Evolutionary conservation across 2,329 filamentous ascomycete species (phyloP), one percentile per base, ranked within the genome.

Genomic region (Fusarium chlamydosporum): DNA sequence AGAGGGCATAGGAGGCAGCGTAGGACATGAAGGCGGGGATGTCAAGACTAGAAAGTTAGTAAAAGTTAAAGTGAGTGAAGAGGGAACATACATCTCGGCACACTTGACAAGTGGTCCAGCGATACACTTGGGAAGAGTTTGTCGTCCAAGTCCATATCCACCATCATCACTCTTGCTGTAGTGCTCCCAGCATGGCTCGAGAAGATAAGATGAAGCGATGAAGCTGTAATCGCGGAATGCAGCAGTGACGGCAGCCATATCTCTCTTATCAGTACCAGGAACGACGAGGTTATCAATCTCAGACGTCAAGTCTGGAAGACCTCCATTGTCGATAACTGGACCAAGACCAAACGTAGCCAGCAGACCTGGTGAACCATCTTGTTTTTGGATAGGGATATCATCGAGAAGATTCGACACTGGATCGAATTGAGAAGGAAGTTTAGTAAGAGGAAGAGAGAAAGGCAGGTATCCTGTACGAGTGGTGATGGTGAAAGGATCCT

Each of bases 1-100:
- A 91, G 70, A 90, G 86, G 53, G 88, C 90, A 75, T 90, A 91
- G 55, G 85, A 90, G 62, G 87, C 89, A 60, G 86, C 89, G 76
- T 89, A 72, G 3, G 67, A 70, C 70, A 72, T 72, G 46, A 72
- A 72, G 0, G 68, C 66, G 3, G 66, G 66, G 16, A 70, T 70
- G 26, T 70, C 67, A 0, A 70, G 67, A 29, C 67, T 70, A 3
- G 8, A 3, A 2, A 16, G 53, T 70, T 26, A 70, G 62, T 10
- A 2, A 9, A 10, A 3, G 7, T 34, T 15, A 3, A 1, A 18
- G 12, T 23, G 1, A 23, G 23, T 7, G 2, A 2, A 10, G 4
- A 45, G 3, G 29, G 8, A 3, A 50, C 66, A 35, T 34, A 70
- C 67, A 70, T 70, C 27, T 70, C 63, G 1, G 67, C 67, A 41